Percentiles rank a stretch among this genome's conserved stretches.
Evolutionary conservation across 768 basidiomycete genomes (phyloP).

Genomic region (Floccularia luteovirens): DNA sequence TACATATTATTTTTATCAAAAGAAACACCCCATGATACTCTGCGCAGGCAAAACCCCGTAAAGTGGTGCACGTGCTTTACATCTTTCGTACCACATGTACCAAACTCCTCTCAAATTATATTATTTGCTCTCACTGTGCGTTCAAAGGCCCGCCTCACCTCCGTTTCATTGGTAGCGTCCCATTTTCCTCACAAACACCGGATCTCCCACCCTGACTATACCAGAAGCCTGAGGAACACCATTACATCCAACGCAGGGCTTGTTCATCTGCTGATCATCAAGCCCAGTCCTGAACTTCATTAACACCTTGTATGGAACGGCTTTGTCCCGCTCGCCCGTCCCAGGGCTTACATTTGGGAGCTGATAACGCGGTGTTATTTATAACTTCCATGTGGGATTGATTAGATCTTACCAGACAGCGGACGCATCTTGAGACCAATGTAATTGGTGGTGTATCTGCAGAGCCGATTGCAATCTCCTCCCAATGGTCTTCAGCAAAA

Average conservation of each 20-base stretch:
- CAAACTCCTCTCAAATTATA: no score
- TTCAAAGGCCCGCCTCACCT: no score
- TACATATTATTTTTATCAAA: no score
- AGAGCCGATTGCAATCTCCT: conserved; percentile 48
- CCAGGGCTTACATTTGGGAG: conserved; percentile 65
- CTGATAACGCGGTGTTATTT: conserved; percentile 23
- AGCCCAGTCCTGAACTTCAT: conserved; percentile 65
- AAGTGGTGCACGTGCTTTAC: no score
- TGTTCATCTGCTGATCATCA: conserved; percentile 37
- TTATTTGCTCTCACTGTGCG: no score
- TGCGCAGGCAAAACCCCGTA: no score
- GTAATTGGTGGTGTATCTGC: conserved; percentile 33
- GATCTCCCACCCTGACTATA: conserved; percentile 53
- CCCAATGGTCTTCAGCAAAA: conserved; percentile 68
- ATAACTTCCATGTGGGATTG: background rate
- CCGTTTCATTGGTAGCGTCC: conserved; percentile 6
- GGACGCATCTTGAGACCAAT: conserved; percentile 61
- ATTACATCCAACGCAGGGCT: conserved; percentile 65
- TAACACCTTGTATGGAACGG: conserved; percentile 69
- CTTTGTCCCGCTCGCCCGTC: conserved; percentile 58
- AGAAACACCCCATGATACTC: no score
- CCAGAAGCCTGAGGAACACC: conserved; percentile 45
- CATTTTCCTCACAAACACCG: conserved; percentile 40
- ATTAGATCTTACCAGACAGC: conserved; percentile 53
- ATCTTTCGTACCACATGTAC: no score